phyloP scores from a whole-genome alignment of 768 basidiomycete genomes.

The Peribolospora baueri region DNA sequence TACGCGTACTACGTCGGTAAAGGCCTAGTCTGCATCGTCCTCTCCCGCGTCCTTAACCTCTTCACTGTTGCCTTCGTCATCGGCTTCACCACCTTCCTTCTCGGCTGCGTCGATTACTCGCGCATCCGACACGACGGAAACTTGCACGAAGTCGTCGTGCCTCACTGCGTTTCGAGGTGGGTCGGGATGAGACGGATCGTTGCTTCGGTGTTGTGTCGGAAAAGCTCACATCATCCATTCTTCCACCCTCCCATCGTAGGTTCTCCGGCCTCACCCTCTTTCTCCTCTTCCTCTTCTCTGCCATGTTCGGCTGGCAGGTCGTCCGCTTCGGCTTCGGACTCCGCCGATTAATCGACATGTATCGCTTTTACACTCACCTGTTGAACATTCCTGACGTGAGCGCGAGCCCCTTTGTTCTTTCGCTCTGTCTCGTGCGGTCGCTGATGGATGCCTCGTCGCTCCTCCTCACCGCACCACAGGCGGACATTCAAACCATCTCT shows the following conservation, averaged over 20 bases:
- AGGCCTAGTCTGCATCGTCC: slow-evolving; percentile 82
- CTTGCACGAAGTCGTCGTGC: slow-evolving; percentile 58
- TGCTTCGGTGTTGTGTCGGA: not conserved
- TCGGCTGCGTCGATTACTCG: slow-evolving; percentile 85
- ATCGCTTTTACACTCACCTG: slow-evolving; percentile 81
- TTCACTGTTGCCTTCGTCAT: slow-evolving; percentile 95
- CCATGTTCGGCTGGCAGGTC: slow-evolving; percentile 75
- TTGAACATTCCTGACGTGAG: slow-evolving; percentile 81
- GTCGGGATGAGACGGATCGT: slow-evolving; percentile 9
- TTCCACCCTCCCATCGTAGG: not conserved
- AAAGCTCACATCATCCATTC: not conserved
- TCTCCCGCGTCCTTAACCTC: slow-evolving; percentile 74
- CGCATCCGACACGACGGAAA: slow-evolving; percentile 42
- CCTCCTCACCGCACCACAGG: slow-evolving; percentile 27
- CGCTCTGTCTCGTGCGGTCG: not conserved
- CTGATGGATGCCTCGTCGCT: slow-evolving; percentile 5
- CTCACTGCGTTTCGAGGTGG: slow-evolving; percentile 60
- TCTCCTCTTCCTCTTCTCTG: slow-evolving; percentile 62
- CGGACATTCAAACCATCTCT: slow-evolving; percentile 88
- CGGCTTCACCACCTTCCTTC: slow-evolving; percentile 84
- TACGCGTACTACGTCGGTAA: slow-evolving; percentile 93
- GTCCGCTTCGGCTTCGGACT: slow-evolving; percentile 50
- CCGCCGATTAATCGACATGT: slow-evolving; percentile 69
- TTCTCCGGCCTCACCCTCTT: slow-evolving; percentile 29
- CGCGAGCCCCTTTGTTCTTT: not conserved